Percentiles rank a stretch among this genome's conserved stretches.
These are phyloP conservation scores for Candida odintsovae DNA, from an alignment of 805 yeast genomes.

Conservation along the genomic window DNA sequence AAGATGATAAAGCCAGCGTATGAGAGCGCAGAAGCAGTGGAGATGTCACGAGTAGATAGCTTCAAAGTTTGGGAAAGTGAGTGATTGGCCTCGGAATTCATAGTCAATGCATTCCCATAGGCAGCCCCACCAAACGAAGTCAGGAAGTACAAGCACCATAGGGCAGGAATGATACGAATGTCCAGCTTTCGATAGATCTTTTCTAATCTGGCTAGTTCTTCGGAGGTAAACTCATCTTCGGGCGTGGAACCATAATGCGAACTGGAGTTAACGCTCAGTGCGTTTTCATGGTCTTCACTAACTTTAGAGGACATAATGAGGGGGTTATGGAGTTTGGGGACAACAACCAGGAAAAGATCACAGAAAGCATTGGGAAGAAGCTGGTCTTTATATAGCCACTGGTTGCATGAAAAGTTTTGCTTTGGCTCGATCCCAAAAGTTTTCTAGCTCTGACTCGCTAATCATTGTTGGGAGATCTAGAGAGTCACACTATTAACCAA, in stretches of 20 bases:
- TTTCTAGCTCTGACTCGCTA: too few species aligned
- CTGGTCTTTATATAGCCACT: too few species aligned
- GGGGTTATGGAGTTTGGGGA: too few species aligned
- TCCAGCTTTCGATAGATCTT: slow-evolving; percentile 59
- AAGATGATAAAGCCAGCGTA: slow-evolving; percentile 80
- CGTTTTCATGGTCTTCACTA: neutral
- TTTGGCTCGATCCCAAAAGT: too few species aligned
- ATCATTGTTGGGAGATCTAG: too few species aligned
- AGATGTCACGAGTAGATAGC: slow-evolving; percentile 49
- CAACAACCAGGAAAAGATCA: too few species aligned
- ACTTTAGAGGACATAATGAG: too few species aligned
- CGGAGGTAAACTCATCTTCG: slow-evolving; percentile 17
- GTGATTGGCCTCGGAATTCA: slow-evolving; percentile 61
- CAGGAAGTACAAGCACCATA: slow-evolving; percentile 74
- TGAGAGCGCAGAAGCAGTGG: slow-evolving; percentile 75
- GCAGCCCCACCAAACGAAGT: slow-evolving; percentile 75
- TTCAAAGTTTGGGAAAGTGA: slow-evolving; percentile 49
- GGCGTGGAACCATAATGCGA: neutral
- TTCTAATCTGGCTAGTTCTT: slow-evolving; percentile 37
- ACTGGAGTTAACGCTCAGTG: neutral
- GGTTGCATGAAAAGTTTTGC: too few species aligned
- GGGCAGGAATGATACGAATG: slow-evolving; percentile 68
- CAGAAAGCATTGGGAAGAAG: too few species aligned
- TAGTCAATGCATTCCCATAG: slow-evolving; percentile 74
- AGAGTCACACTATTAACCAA: too few species aligned